Evolutionary conservation across 352 stramenopile species (phyloP), one percentile per base, ranked within the genome.

Genomic region (Phytophthora chlamydospora): DNA sequence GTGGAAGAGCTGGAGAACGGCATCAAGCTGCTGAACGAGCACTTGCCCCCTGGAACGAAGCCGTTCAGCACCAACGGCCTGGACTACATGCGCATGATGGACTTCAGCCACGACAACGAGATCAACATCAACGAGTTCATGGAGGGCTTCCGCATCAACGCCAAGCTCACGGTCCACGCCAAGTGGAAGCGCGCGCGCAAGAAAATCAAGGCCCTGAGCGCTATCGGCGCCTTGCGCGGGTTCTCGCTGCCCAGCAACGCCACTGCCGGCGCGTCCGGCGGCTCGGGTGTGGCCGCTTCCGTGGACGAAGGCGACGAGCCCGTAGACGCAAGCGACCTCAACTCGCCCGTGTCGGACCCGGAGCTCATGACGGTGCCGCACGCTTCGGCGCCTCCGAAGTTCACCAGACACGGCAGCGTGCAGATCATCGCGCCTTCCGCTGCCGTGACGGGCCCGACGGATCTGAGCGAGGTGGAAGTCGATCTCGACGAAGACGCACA

Each of bases 61-160:
- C 71, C 79, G 7, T 93, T 93, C 49, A 85, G 66, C 31, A 87
- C 78, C 16, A 88, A 89, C 19, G 75, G 80, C 17, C 65, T 79
- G 46, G 85, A 93, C 51, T 81, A 91, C 44, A 95, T 95, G 86
- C 69, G 71, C n/a, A 91, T 90, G 79, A 76, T 95, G 51, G 86
- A 95, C 65, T 93, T 95, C 41, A 89, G 73, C 29, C 77, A 90
- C 59, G 84, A 95, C 60, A 91, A 92, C 46, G 79, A 93, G 57
- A 88, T 95, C 69, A 93, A 95, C 73, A 95, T 95, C 54, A 95
- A 95, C 62, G 86, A 95, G 76, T 95, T 95, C 58, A 91, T 95
- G 79, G 86, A 95, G 49, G 85, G 86, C 49, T 95, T 95, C 68
- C 83, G 86, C 32, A 89, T 95, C 51, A 91, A 92, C 44, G 86